These are phyloP conservation scores for Aspergillus phoenicis DNA, from an alignment of 2,329 filamentous ascomycete genomes.

Conservation along the genomic window DNA sequence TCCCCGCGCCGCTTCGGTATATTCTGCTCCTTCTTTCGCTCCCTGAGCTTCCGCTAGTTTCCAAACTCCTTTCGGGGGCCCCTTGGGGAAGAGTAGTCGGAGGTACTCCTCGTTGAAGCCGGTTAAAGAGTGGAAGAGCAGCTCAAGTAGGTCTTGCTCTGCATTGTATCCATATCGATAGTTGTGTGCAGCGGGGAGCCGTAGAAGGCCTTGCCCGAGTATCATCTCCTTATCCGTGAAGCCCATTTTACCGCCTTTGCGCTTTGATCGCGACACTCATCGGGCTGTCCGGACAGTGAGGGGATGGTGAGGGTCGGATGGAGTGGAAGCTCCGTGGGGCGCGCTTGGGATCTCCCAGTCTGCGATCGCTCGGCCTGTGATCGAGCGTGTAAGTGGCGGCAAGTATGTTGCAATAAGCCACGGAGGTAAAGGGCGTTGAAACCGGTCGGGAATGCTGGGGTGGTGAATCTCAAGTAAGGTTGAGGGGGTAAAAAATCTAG, in stretches of 20 bases:
- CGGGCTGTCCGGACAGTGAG: constrained; percentile 20
- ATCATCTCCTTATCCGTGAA: constrained; percentile 67
- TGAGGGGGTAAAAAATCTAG: constrained; percentile 7
- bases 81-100: constrained; percentile 77
- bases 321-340: constrained; percentile 15
- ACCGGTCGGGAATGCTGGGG: not conserved
- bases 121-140: constrained; percentile 85
- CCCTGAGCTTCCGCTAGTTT: constrained; percentile 87
- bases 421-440: not conserved
- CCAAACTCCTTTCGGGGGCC: constrained; percentile 65
- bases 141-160: constrained; percentile 70
- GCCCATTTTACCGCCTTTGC: constrained; percentile 40
- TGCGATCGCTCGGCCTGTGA: not conserved
- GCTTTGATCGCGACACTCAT: constrained; percentile 29
- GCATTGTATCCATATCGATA: constrained; percentile 77
- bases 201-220: constrained; percentile 79
- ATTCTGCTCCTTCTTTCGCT: constrained; percentile 90
- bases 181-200: constrained; percentile 71
- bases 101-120: constrained; percentile 74
- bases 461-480: not conserved
- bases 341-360: constrained; percentile 8
- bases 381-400: not conserved
- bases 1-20: constrained; percentile 85
- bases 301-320: constrained; percentile 4
- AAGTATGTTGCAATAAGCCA: not conserved